These are phyloP conservation scores for Neofusicoccum parvum DNA, from an alignment of 2,329 filamentous ascomycete species.

Conservation along the genomic window DNA sequence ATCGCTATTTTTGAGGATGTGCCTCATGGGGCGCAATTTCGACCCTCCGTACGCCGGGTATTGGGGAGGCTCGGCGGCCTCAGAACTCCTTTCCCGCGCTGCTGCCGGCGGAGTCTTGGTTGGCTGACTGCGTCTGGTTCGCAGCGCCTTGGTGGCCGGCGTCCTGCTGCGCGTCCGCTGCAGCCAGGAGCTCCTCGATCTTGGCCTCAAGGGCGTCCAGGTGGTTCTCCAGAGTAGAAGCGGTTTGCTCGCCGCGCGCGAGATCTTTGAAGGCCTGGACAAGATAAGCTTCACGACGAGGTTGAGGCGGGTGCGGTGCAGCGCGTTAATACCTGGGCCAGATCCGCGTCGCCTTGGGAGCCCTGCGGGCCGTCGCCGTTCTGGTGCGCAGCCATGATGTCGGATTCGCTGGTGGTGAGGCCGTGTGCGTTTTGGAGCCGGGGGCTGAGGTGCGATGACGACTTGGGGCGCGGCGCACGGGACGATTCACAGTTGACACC, in stretches of 20 bases:
- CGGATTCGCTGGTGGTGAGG: neutral
- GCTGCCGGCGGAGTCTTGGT: neutral
- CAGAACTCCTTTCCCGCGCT: neutral
- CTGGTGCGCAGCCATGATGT: slow-evolving; percentile 35
- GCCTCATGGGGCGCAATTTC: neutral
- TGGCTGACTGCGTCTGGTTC: neutral
- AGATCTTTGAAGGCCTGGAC: slow-evolving; percentile 53
- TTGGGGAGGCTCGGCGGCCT: neutral
- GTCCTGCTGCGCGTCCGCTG: slow-evolving; percentile 39
- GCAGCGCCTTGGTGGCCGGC: neutral
- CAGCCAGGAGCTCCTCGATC: slow-evolving; percentile 56
- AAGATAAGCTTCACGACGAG: neutral
- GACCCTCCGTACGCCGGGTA: neutral
- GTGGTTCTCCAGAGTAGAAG: slow-evolving; percentile 57
- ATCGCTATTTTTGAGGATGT: neutral
- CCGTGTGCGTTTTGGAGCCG: neutral
- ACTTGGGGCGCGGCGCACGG: slow-evolving; percentile 1
- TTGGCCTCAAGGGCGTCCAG: slow-evolving; percentile 57
- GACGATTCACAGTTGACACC: neutral
- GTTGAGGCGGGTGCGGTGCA: neutral
- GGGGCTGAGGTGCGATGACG: slow-evolving; percentile 1
- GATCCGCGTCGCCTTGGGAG: slow-evolving; percentile 34
- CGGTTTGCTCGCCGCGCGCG: slow-evolving; percentile 58
- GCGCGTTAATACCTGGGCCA: slow-evolving; percentile 34
- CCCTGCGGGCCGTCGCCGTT: slow-evolving; percentile 30